Evolutionary conservation across 2,329 filamentous ascomycete genomes (phyloP), one percentile per base, ranked within the genome.

Genomic region (Epichloe hybrida): DNA sequence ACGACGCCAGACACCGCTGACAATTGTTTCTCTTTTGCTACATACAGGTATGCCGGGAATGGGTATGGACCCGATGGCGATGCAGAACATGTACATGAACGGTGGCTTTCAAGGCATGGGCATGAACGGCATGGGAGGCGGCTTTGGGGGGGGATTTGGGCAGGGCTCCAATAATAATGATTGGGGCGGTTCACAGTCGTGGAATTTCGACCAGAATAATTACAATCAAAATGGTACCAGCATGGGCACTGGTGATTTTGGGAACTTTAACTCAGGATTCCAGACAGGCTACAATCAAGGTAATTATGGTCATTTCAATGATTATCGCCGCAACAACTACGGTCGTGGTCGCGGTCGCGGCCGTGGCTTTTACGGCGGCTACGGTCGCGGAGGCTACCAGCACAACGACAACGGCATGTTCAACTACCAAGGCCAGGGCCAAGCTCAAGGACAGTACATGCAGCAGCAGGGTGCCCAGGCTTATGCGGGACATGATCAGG

Each of bases 151-250:
- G 80, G 77, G 78, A 66, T 75, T 65, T 64, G 70, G 68, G 64
- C 66, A 70, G 64, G 79, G 80, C 68, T 78, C 81, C 76, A 83
- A 84, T 79, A 80, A 83, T 79, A 83, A 83, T 79, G 83, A 82
- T 75, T 88, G 84, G 83, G 86, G 84, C 76, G 77, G 77, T 75
- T 83, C 84, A 72, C 83, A 86, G 73, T 81, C 83, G 76, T 88
- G 84, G 84, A 86, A 83, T 83, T 80, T 81, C 76, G 80, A 81
- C 76, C 83, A 85, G 84, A 84, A 87, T 87, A 88, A 87, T 84
- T 88, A 81, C 83, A 89, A 81, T 82, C 74, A 84, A 85, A 88
- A 81, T 86, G 81, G 81, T 79, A 78, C 80, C 77, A 81, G 81
- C 76, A 86, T 86, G 79, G 82, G 81, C 72, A 76, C 77, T 76